Evolutionary conservation across 2,329 filamentous ascomycete genomes (phyloP), one percentile per base, ranked within the genome.

Genomic region (Neocucurbitaria cava): DNA sequence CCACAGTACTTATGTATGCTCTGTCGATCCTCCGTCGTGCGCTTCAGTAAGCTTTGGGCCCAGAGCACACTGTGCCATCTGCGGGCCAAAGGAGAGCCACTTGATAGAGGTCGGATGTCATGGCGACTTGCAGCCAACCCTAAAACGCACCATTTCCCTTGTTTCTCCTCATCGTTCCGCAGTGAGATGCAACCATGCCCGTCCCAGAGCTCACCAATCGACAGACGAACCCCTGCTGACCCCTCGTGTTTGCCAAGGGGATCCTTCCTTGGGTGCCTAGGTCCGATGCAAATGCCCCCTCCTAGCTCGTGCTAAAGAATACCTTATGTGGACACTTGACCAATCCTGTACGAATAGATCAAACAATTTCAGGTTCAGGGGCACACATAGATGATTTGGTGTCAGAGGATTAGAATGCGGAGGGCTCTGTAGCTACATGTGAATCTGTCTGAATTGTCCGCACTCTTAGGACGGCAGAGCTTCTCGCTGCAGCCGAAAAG

Each of bases 401-500:
- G n/a, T n/a, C n/a, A n/a, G n/a, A n/a, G n/a, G n/a, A n/a, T n/a
- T n/a, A n/a, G n/a, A n/a, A n/a, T n/a, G n/a, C n/a, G n/a, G n/a
- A n/a, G n/a, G 38, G n/a, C 38, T 39, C 20, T 20, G 17, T 35
- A 35, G 31, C 31, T 26, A 9, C 9, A 26, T 5, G 24, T 9
- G 9, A 5, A 26, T 26, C 24, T n/a, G 24, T 31, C 28, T 31
- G 28, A 31, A 31, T 31, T 31, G 11, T 11, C 13, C 28, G 9
- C 8, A 8, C 15, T n/a, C n/a, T 24, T 21, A 46, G 30, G 39
- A 41, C 11, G 30, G 10, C 42, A 46, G 24, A 20, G 28, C 53
- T 35, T 61, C 64, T 24, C 57, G 54, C 48, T 59, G 64, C 21
- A 65, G 52, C 52, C 52, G 65, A 51, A 76, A 76, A 7, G 72